Conservation (phyloP, 1,284 basidiomycete genomes). For the Lentinula novae-zelandiae region DNA sequence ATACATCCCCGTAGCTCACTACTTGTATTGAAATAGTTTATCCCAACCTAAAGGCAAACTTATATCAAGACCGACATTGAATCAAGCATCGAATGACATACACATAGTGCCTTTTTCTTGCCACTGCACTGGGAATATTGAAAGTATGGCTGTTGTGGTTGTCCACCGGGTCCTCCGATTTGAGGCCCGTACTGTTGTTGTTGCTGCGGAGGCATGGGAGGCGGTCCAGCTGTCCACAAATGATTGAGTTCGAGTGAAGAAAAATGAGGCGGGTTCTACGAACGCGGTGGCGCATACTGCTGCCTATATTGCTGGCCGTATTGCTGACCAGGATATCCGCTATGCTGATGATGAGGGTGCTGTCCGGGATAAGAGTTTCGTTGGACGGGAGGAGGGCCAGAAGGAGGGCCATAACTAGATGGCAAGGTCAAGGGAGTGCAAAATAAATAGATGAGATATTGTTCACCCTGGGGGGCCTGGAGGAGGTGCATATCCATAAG, state of each 20-base stretch:
- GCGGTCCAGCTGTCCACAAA: conserved; percentile 34
- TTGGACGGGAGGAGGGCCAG: conserved; percentile 20
- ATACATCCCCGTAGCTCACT: conserved; percentile 78
- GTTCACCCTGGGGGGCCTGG: conserved; percentile 22
- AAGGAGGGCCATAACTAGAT: conserved; percentile 23
- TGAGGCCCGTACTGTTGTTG: conserved; percentile 70
- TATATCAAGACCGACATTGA: background rate
- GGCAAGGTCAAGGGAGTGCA: background rate
- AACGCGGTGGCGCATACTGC: conserved; percentile 32
- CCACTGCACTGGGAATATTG: conserved; percentile 86
- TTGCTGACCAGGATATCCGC: conserved; percentile 34
- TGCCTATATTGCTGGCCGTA: conserved; percentile 14
- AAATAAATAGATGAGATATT: conserved; percentile 3
- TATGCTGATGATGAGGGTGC: conserved; percentile 34
- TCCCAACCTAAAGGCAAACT: conserved; percentile 54
- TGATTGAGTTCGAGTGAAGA: background rate
- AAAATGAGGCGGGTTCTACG: conserved; percentile 9
- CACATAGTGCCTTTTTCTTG: conserved; percentile 76
- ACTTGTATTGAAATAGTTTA: conserved; percentile 74
- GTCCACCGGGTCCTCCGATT: conserved; percentile 47
- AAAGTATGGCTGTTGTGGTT: conserved; percentile 58
- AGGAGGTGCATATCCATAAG: conserved; percentile 16
- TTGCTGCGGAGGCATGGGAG: conserved; percentile 55
- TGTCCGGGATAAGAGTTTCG: conserved; percentile 34
- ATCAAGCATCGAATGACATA: conserved; percentile 29